A percentile compares a stretch with the other conserved stretches of the same genome.
Conservation (phyloP, 805 yeast species). For the Yarrowia sp. region DNA sequence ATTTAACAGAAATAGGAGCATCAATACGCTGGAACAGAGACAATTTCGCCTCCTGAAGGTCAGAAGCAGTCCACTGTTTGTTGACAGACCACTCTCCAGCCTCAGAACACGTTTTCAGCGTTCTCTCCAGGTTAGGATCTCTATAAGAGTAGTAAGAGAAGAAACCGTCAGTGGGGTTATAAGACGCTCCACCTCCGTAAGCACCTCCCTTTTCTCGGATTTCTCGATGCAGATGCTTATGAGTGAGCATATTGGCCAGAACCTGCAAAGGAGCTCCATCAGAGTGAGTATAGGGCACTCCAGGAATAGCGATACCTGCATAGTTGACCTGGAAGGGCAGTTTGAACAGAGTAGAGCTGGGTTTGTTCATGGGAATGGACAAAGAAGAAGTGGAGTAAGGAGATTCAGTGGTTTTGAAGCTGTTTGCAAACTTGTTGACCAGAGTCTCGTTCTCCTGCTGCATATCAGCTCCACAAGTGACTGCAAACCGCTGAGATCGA, state of each 20-base stretch:
- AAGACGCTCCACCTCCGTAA: conserved; percentile 92
- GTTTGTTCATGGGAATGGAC: background rate
- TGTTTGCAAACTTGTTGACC: conserved; percentile 33
- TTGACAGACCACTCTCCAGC: conserved; percentile 51
- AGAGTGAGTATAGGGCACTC: conserved; percentile 60
- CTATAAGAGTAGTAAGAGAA: conserved; percentile 86
- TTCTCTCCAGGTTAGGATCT: conserved; percentile 81
- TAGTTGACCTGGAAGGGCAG: conserved; percentile 90
- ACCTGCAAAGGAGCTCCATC: conserved; percentile 89
- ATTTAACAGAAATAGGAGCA: conserved; percentile 78
- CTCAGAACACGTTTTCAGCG: conserved; percentile 57
- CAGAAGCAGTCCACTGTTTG: conserved; percentile 57
- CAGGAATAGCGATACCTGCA: conserved; percentile 63
- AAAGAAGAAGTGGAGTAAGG: conserved; percentile 1
- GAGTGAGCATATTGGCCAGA: conserved; percentile 74
- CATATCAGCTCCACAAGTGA: conserved; percentile 49
- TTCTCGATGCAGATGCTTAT: conserved; percentile 80
- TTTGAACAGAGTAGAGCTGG: conserved; percentile 50
- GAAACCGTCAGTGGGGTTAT: conserved; percentile 75
- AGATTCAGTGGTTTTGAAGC: conserved; percentile 32
- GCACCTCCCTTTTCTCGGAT: conserved; percentile 97
- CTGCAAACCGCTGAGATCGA: conserved; percentile 31
- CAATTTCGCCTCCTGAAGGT: conserved; percentile 84
- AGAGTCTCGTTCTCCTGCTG: conserved; percentile 47
- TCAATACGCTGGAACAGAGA: conserved; percentile 89